Conservation (phyloP, 83 land plant species). For the Picea engelmannii region DNA sequence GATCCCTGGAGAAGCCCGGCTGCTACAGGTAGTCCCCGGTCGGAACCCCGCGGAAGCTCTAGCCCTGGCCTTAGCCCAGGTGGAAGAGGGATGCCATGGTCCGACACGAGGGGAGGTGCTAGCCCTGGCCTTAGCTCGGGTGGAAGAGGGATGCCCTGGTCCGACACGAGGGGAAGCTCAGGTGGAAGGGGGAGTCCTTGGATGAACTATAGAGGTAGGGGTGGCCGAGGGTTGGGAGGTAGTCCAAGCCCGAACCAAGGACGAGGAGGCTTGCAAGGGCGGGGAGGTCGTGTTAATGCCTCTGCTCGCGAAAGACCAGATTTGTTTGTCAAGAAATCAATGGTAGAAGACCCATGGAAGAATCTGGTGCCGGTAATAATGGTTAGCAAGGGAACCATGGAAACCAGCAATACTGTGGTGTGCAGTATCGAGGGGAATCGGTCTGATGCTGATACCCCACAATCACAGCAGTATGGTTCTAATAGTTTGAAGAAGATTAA, state of each 20-base stretch:
- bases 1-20: not conserved
- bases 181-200: constrained; percentile 6
- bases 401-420: not conserved
- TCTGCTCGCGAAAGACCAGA: constrained; percentile 48
- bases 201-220: constrained; percentile 6
- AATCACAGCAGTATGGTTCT: constrained; percentile 25
- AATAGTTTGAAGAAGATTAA: constrained; percentile 25
- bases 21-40: constrained; percentile 7
- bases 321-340: constrained; percentile 45
- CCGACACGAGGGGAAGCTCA: constrained; percentile 4
- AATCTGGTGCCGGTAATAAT: constrained; percentile 29
- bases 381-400: not conserved
- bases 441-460: not conserved
- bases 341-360: constrained; percentile 76
- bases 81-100: constrained; percentile 8
- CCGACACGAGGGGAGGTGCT: not conserved
- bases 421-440: not conserved
- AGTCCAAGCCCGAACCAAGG: constrained; percentile 18
- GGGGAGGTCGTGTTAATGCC: constrained; percentile 13
- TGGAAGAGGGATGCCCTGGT: constrained; percentile 27
- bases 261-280: constrained; percentile 20
- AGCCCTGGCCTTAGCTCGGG: constrained; percentile 16
- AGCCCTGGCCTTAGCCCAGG: constrained; percentile 9
- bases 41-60: not conserved
- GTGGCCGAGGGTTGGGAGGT: constrained; percentile 22